A percentile compares a stretch with the other conserved stretches of the same genome.
Evolutionary conservation across 2,329 filamentous ascomycete genomes (phyloP).

Genomic region (Diaporthe australafricana): DNA sequence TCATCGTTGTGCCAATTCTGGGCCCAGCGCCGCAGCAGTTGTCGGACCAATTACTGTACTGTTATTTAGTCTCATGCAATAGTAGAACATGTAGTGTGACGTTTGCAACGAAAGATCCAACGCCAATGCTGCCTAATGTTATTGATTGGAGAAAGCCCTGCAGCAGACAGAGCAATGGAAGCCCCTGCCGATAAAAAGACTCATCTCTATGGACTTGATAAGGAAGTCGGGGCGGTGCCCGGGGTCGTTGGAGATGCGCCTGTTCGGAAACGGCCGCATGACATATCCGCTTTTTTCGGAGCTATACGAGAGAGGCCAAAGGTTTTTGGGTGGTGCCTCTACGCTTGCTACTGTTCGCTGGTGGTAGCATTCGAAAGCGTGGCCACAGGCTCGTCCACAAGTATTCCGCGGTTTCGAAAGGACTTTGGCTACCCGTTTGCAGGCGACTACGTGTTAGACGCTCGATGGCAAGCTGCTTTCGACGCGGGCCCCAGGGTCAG

Average conservation of each 20-base stretch:
- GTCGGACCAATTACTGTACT: too few species aligned
- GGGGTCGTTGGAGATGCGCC: not conserved
- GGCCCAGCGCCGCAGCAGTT: too few species aligned
- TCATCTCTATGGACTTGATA: not conserved
- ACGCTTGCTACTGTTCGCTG: constrained; percentile 53
- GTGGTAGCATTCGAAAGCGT: constrained; percentile 56
- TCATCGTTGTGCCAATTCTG: too few species aligned
- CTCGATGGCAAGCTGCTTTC: constrained; percentile 58
- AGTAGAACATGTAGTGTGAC: too few species aligned
- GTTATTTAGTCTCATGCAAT: too few species aligned
- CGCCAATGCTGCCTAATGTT: too few species aligned
- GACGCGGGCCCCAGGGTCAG: constrained; percentile 53
- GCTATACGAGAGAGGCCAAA: constrained; percentile 6
- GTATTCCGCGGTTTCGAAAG: constrained; percentile 57
- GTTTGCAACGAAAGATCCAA: too few species aligned
- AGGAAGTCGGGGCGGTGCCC: too few species aligned
- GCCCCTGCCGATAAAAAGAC: not conserved
- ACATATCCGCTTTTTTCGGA: not conserved
- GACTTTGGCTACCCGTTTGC: constrained; percentile 54
- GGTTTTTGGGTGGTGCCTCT: constrained; percentile 48
- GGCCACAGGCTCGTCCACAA: constrained; percentile 53
- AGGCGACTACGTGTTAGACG: constrained; percentile 52
- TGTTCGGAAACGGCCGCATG: not conserved
- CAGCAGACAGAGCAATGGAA: too few species aligned
- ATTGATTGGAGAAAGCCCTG: too few species aligned